Percentiles rank a stretch among this genome's conserved stretches.
phyloP scores from a whole-genome alignment of 352 stramenopile genomes.

The Saprolegnia diclina region DNA sequence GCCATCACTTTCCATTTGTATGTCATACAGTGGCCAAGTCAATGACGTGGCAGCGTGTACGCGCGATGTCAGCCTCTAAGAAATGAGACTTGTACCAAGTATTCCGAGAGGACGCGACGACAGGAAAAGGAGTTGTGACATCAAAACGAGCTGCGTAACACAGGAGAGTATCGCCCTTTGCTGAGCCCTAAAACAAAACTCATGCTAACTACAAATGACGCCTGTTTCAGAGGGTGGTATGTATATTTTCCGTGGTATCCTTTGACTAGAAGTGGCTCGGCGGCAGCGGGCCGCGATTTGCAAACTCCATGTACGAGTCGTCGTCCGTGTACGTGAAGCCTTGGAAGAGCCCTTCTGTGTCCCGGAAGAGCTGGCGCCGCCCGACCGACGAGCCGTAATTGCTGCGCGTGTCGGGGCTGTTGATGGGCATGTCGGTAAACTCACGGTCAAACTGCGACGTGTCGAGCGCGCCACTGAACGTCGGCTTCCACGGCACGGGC shows the following conservation, averaged over 20 bases:
- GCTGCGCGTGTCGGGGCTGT: constrained; percentile 81
- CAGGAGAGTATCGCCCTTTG: too few species aligned
- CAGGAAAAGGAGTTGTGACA: too few species aligned
- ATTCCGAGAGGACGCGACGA: too few species aligned
- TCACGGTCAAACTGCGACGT: constrained; percentile 97
- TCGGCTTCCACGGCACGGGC: constrained; percentile 88
- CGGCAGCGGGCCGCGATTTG: constrained; percentile 13
- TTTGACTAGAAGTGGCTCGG: constrained; percentile 20
- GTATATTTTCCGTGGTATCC: not conserved
- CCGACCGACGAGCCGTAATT: constrained; percentile 29
- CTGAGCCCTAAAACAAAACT: too few species aligned
- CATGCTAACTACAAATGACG: too few species aligned
- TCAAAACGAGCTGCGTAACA: too few species aligned
- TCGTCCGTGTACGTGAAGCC: constrained; percentile 84
- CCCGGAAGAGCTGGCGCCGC: constrained; percentile 39
- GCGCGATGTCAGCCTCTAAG: too few species aligned
- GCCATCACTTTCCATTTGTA: too few species aligned
- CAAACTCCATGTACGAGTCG: constrained; percentile 20
- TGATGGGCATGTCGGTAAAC: constrained; percentile 95
- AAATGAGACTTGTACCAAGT: too few species aligned
- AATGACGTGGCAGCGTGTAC: too few species aligned
- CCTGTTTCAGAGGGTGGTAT: too few species aligned
- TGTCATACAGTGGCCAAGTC: too few species aligned
- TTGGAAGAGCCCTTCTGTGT: constrained; percentile 70
- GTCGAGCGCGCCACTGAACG: constrained; percentile 90